phyloP scores from a whole-genome alignment of 176 grass and related monocot genomes.

The Juncus inflexus region DNA sequence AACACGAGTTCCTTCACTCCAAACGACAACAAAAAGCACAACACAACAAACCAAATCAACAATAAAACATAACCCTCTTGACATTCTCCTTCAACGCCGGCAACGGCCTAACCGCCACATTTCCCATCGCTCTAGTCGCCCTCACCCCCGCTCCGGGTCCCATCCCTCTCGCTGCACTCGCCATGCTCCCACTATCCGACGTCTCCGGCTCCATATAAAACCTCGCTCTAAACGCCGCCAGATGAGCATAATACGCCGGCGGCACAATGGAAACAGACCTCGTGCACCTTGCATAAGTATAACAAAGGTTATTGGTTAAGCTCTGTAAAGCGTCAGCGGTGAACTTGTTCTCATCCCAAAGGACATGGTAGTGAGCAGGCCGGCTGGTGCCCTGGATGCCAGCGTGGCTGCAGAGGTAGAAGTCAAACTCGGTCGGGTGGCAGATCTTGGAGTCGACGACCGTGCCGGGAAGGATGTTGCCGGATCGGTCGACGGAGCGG shows the following conservation, averaged over 20 bases:
- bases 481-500: constrained; percentile 67
- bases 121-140: constrained; percentile 45
- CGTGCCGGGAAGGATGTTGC: constrained; percentile 90
- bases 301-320: constrained; percentile 96
- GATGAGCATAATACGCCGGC: constrained; percentile 83
- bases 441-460: constrained; percentile 74
- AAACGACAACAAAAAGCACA: too few species aligned
- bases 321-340: constrained; percentile 61
- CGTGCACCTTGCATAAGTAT: constrained; percentile 93
- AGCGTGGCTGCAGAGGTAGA: constrained; percentile 76
- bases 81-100: constrained; percentile 91
- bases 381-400: constrained; percentile 80
- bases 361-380: constrained; percentile 76
- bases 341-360: constrained; percentile 89
- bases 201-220: constrained; percentile 92
- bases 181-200: constrained; percentile 79
- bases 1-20: too few species aligned
- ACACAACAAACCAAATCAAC: constrained; percentile 41
- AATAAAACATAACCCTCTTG: constrained; percentile 91
- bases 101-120: constrained; percentile 74
- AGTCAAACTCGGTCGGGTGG: constrained; percentile 74
- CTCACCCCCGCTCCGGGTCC: constrained; percentile 29
- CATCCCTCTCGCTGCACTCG: constrained; percentile 47
- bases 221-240: constrained; percentile 78
- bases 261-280: constrained; percentile 87